Conservation (phyloP, 169 alveolate species). For the Eimeria acervulina region DNA sequence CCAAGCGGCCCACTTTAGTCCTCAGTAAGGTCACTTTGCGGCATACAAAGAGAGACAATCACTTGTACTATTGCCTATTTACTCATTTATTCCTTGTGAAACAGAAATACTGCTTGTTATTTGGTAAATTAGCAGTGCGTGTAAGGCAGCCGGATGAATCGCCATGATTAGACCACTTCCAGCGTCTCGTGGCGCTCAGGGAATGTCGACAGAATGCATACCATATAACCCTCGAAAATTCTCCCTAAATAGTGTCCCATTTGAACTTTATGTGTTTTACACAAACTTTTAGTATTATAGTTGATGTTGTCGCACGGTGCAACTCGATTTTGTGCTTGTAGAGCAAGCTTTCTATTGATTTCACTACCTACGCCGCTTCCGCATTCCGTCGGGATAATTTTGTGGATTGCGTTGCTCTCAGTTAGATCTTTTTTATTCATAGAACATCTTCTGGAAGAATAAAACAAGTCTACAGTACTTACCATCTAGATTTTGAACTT, state of each 20-base stretch:
- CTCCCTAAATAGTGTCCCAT: not conserved
- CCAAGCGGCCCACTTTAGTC: not conserved
- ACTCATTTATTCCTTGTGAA: not conserved
- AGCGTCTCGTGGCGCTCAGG: not conserved
- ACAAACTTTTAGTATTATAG: not conserved
- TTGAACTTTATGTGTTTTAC: not conserved
- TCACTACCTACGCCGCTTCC: not conserved
- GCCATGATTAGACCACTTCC: not conserved
- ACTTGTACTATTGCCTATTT: not conserved
- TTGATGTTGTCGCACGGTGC: not conserved
- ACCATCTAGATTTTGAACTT: not conserved
- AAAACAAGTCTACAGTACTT: not conserved
- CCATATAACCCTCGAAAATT: no score
- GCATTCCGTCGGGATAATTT: not conserved
- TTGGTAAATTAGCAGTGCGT: not conserved
- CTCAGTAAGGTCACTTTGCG: not conserved
- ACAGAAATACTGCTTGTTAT: not conserved
- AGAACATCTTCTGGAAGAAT: not conserved
- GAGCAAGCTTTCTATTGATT: not conserved
- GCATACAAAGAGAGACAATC: not conserved
- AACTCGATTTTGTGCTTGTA: not conserved
- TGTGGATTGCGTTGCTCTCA: not conserved
- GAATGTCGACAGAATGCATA: no score
- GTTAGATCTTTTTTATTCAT: not conserved
- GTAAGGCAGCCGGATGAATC: not conserved